Base-by-base conservation (phyloP, 2,329 filamentous ascomycete genomes). In the Aspergillus fischeri region DNA sequence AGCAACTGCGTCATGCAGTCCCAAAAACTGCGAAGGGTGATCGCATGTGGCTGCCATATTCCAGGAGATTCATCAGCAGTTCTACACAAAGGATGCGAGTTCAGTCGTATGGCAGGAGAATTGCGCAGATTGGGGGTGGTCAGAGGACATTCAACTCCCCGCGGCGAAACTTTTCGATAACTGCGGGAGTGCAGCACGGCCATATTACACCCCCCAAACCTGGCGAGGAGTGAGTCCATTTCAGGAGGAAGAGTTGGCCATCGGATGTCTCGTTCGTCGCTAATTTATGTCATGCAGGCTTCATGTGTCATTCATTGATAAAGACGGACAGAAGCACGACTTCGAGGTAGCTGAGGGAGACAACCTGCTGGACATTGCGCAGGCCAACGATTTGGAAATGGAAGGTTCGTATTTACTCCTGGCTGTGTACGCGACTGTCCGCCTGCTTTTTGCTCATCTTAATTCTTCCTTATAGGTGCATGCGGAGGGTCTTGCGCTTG, bases 311-410 rank as follows among this genome's bases (percentile, higher is more conserved):
- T 97, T 97, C 73, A 83, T 97, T 65, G 92, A 97, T 75, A 97
- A 97, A 76, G 92, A 97, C 21, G 87, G 87, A 52, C 80, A 84
- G 29, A 82, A 86, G 63, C 83, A 90, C 73, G 90, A 88, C 59
- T 85, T 97, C 67, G 86, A 88, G 58, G 93, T 97, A 8, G 81
- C 85, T 14, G 86, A 89, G 66, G 94, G 94, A 51, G 92, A 96
- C 75, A 99, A 99, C 74, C 80, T 99, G 54, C 82, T 99, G 54
- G 93, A 97, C 70, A 93, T 99, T 69, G 94, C 93, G 24, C 93
- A 97, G 73, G 91, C 89, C 49, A 85, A 97, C 75, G 93, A 97
- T 70, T 80, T 99, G 45, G 94, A 99, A 75, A 97, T 99, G 93
- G 94, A 99, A 80, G 92, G 84, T 83, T 71, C 59, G 76, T 66